Conservation (phyloP, 371 early-diverging fungal species). For the Mortierella sp. region DNA sequence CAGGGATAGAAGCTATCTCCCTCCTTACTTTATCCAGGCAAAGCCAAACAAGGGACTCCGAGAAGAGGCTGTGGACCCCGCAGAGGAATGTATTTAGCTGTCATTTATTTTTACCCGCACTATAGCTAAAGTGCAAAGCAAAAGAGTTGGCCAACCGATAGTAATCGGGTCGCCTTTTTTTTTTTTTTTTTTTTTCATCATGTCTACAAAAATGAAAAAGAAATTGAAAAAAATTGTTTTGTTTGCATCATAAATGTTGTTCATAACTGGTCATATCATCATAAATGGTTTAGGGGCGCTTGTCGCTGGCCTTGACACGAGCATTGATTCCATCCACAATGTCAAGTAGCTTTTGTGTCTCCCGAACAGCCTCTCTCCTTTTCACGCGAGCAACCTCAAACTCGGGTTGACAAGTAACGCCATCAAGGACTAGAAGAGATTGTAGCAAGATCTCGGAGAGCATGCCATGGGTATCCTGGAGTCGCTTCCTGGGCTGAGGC, state of each 20-base stretch:
- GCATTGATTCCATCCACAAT: constrained; percentile 59
- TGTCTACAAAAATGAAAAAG: constrained; percentile 1
- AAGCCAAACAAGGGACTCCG: too few relatives aligned
- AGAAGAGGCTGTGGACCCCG: too few relatives aligned
- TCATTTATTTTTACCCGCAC: too few relatives aligned
- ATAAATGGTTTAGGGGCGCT: background rate
- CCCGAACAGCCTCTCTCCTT: constrained; percentile 67
- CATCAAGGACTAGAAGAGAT: constrained; percentile 64
- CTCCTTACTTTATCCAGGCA: too few relatives aligned
- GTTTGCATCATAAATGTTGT: too few relatives aligned
- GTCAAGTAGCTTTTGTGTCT: constrained; percentile 62
- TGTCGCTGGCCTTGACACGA: constrained; percentile 42
- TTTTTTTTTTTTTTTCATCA: background rate
- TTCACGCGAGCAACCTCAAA: constrained; percentile 69
- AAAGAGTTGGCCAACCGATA: too few relatives aligned
- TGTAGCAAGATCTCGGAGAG: constrained; percentile 70
- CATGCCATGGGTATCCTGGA: constrained; percentile 65
- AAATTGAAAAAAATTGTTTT: background rate
- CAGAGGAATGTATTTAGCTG: too few relatives aligned
- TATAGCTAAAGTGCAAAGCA: too few relatives aligned
- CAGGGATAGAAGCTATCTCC: too few relatives aligned
- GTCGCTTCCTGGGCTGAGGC: constrained; percentile 54
- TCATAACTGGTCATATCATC: too few relatives aligned
- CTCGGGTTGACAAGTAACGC: constrained; percentile 64
- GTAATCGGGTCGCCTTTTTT: background rate